Conservation (phyloP, 352 stramenopile species). For the Phytophthora ramorum region DNA sequence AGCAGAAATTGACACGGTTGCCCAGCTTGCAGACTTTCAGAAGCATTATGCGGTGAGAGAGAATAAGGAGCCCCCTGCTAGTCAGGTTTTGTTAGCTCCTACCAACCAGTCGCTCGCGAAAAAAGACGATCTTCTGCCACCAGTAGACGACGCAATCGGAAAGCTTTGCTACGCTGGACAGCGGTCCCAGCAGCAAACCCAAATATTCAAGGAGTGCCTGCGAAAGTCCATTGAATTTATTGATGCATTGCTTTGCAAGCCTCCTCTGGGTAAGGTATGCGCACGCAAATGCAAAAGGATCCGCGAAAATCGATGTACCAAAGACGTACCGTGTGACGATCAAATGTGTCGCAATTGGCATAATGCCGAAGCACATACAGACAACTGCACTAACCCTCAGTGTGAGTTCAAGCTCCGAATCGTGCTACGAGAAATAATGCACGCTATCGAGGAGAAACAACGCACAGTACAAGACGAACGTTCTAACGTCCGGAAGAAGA, state of each 20-base stretch:
- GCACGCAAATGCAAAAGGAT: constrained; percentile 50
- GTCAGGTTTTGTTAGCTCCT: background rate
- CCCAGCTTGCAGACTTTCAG: constrained; percentile 1
- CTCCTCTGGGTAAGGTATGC: constrained; percentile 44
- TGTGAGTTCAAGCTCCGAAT: constrained; percentile 67
- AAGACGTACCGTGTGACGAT: constrained; percentile 51
- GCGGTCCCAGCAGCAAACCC: constrained; percentile 45
- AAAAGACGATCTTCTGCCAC: constrained; percentile 1
- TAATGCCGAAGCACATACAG: constrained; percentile 61
- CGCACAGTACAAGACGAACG: constrained; percentile 23
- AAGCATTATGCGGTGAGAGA: constrained; percentile 5
- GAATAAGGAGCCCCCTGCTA: background rate
- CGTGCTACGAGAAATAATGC: constrained; percentile 61
- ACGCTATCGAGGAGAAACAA: constrained; percentile 51
- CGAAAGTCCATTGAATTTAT: constrained; percentile 65
- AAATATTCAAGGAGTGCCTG: constrained; percentile 64
- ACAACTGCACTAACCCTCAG: constrained; percentile 51
- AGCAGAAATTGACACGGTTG: constrained; percentile 1
- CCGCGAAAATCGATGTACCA: constrained; percentile 52
- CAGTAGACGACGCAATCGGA: constrained; percentile 5
- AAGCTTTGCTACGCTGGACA: constrained; percentile 16
- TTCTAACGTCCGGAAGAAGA: constrained; percentile 40
- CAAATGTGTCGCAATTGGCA: constrained; percentile 67
- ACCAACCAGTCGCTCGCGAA: background rate
- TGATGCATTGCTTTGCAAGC: constrained; percentile 59